Conservation (phyloP, 331 rosid genomes). For the Malus hybrid region DNA sequence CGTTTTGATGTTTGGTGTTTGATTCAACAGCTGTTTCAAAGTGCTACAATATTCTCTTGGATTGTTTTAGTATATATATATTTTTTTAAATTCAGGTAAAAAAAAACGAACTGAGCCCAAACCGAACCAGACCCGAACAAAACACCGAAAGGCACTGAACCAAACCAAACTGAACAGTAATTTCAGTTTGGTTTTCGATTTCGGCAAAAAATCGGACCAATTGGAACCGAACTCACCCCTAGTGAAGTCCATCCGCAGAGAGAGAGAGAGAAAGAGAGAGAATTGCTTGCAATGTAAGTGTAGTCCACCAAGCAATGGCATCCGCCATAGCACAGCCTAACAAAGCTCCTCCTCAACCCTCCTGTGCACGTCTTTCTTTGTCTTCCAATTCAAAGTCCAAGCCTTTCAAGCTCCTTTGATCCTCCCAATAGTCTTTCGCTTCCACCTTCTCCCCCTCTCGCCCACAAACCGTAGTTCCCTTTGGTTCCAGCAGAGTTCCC, state of each 20-base stretch:
- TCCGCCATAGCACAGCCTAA: slow-evolving; percentile 12
- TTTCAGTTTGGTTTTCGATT: too few relatives aligned
- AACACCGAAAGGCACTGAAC: too few relatives aligned
- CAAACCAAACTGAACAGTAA: too few relatives aligned
- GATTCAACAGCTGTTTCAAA: slow-evolving; percentile 32
- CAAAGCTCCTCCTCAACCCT: slow-evolving; percentile 4
- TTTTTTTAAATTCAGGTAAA: too few relatives aligned
- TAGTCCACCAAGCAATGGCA: slow-evolving; percentile 6
- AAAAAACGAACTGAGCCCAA: too few relatives aligned
- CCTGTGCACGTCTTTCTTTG: not conserved
- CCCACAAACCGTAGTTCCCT: slow-evolving; percentile 3
- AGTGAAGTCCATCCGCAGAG: not conserved
- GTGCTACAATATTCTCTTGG: too few relatives aligned
- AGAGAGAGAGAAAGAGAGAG: not conserved
- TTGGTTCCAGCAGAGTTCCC: not conserved
- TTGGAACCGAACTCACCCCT: too few relatives aligned
- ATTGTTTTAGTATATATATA: too few relatives aligned
- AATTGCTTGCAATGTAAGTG: slow-evolving; percentile 25
- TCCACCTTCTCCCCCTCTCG: slow-evolving; percentile 13
- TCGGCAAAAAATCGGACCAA: too few relatives aligned
- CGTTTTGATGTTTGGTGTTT: slow-evolving; percentile 29
- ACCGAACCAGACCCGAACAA: too few relatives aligned
- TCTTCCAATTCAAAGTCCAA: slow-evolving; percentile 4
- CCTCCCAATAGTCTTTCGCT: slow-evolving; percentile 15
- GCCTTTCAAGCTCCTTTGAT: not conserved